Base-by-base conservation (phyloP, 2,329 filamentous ascomycete genomes). In the Teratosphaeria nubilosa region DNA sequence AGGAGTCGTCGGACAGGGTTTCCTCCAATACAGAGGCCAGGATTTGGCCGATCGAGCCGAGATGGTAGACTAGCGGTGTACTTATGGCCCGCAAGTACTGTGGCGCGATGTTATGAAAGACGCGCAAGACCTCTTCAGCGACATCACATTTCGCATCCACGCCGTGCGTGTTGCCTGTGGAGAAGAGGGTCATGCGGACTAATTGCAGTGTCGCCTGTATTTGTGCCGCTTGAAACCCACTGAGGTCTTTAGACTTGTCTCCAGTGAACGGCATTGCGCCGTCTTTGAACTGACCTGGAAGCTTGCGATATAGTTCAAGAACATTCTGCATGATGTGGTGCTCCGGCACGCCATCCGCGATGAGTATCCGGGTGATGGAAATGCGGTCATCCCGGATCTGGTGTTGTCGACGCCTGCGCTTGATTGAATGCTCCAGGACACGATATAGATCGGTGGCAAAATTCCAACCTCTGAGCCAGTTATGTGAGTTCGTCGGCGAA, bases 381-480 rank as follows among this genome's bases (percentile, higher is more conserved):
- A 67, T 57, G 22, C 64, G 59, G 57, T 67, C 61, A n/a, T 63
- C 53, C 54, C 66, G 54, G 57, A 65, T 53, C 55, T 60, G 37
- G 50, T 63, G 54, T 34, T 59, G 63, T 27, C 64, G 54, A 31
- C 64, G 62, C 53, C 68, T 57, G 30, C 65, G 61, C 45, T 63
- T 66, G 1, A 75, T 65, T 11, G 75, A 76, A 61, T 83, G 79
- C 63, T 83, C 81, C 16, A 84, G 68, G 9, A 83, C 73, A 5
- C 80, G 76, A 63, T 82, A 83, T 0, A 83, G 68, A 63, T 83
- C 80, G 0, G 79, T 82, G 6, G 76, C 79, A 59, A 82, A 82
- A 66, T 83, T 83, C 79, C 79, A 83, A 20, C 81, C 81, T 50
- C 75, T 73, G 7, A 83, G 68, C 81, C 81, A 83, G 58, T 55